Evolutionary conservation across 139 green algal genomes (phyloP), one percentile per base, ranked within the genome.

Genomic region (Chlamydomonas asymmetrica): DNA sequence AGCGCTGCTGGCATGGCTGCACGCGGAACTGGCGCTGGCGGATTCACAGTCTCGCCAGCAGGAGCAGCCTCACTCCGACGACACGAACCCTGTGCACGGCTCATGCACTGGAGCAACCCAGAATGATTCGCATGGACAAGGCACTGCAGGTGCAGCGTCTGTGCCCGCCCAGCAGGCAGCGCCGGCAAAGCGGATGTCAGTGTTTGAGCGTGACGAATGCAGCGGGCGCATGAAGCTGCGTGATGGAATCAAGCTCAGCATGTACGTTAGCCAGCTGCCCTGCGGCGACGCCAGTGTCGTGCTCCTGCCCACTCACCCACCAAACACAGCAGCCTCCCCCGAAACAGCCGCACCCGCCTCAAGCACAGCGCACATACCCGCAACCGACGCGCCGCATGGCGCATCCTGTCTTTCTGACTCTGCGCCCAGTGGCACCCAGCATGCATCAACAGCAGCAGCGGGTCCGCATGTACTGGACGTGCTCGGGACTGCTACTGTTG

Each of bases 201-300:
- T 69, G 2, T 69, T 69, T 54, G 63, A 69, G 63, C n/a, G 63
- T 69, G 23, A 34, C 52, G 1, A 32, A 45, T 23, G 65, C 45
- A 35, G 29, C 34, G 1, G 16, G 27, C 63, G 40, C 2, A 76
- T 95, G 35, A 6, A 25, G 9, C 70, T 93, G 80, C 73, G 71
- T 23, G 72, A 57, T 7, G 87, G 88, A 1, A 63, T 94, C 29
- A 37, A 25, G 35, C 71, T 97, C 54, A 85, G 94, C 54, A 85
- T 98, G 80, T 93, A 93, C 61, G 74, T 94, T 31, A 94, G 82
- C 76, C 85, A 96, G 73, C 87, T 88, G 31, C 94, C 94, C 5
- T 98, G 94, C 52, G 94, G 94, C 0, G 94, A 98, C 57, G 90
- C 88, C 27, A 87, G 83, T 71, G 92, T 97, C n/a, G 75, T 91